These are phyloP conservation scores for Gastrolobium bilobum DNA, from an alignment of 306 rosid species.

Conservation along the genomic window DNA sequence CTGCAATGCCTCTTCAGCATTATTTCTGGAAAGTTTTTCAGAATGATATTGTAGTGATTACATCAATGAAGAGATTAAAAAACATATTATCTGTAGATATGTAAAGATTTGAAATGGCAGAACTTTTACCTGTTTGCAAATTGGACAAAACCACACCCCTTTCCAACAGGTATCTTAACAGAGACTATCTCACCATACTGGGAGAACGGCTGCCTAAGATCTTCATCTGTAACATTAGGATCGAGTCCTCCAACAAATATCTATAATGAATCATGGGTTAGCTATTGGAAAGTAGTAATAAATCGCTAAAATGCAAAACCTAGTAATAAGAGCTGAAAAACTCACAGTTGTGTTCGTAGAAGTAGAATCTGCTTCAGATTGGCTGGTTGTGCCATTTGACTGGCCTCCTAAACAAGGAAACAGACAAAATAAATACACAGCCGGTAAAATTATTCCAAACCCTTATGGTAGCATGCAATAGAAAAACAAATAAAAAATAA, in stretches of 20 bases:
- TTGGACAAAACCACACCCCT: slow-evolving; percentile 98
- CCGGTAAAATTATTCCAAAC: slow-evolving; percentile 39
- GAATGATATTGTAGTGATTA: slow-evolving; percentile 33
- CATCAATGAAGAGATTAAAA: slow-evolving; percentile 30
- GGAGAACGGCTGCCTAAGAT: slow-evolving; percentile 91
- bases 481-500: slow-evolving; percentile 1
- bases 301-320: slow-evolving; percentile 24
- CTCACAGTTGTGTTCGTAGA: slow-evolving; percentile 95
- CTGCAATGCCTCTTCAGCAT: slow-evolving; percentile 95
- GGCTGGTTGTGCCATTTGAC: slow-evolving; percentile 78
- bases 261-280: slow-evolving; percentile 57
- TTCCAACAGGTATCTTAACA: slow-evolving; percentile 97
- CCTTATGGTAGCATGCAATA: not conserved
- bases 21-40: slow-evolving; percentile 67
- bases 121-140: slow-evolving; percentile 80
- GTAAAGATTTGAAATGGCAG: slow-evolving; percentile 17
- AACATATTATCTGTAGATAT: not conserved
- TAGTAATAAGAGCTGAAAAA: slow-evolving; percentile 33
- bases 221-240: slow-evolving; percentile 90
- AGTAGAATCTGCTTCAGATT: slow-evolving; percentile 84
- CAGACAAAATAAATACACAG: slow-evolving; percentile 18
- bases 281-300: slow-evolving; percentile 26
- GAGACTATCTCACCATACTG: slow-evolving; percentile 91
- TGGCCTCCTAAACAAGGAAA: slow-evolving; percentile 71
- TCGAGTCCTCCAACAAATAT: slow-evolving; percentile 99